A percentile compares a stretch with the other conserved stretches of the same genome.
Evolutionary conservation across 208 protist species (phyloP).

Genomic region (Leishmania tropica): DNA sequence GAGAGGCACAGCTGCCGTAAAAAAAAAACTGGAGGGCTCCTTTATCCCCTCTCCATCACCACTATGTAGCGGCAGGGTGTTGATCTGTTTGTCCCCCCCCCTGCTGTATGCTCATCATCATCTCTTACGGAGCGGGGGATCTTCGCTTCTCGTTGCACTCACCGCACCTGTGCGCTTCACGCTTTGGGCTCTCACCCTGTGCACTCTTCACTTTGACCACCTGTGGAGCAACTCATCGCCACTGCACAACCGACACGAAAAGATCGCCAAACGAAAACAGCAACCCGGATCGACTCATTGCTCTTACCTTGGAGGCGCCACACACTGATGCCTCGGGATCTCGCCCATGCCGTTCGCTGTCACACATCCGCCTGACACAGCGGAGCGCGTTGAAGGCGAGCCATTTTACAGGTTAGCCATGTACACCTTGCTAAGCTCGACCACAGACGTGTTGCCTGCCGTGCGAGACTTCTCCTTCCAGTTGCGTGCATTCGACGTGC

Average conservation of each 20-base stretch:
- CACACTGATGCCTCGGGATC: not conserved
- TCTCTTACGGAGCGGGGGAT: not conserved
- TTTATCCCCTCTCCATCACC: not conserved
- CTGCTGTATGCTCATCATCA: not conserved
- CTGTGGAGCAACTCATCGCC: not conserved
- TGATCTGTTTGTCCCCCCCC: not conserved
- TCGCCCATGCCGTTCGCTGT: conserved; percentile 35
- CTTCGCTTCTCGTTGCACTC: not conserved
- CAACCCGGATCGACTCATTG: no score
- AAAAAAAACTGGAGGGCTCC: no score
- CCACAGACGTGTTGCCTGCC: not conserved
- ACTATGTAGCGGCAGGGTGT: not conserved
- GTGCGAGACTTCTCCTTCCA: conserved; percentile 23
- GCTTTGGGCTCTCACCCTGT: not conserved
- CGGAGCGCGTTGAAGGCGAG: conserved; percentile 32
- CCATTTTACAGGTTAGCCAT: conserved; percentile 36
- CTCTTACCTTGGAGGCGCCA: not conserved
- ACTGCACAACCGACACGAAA: not conserved
- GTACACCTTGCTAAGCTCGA: conserved; percentile 12
- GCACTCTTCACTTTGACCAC: not conserved
- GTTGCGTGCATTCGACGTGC: conserved; percentile 36
- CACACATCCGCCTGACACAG: conserved; percentile 31
- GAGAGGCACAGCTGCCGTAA: not conserved
- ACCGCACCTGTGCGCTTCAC: not conserved
- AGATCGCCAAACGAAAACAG: not conserved